phyloP scores from a whole-genome alignment of 1,284 basidiomycete genomes.

The Xerocomus minutiporus region DNA sequence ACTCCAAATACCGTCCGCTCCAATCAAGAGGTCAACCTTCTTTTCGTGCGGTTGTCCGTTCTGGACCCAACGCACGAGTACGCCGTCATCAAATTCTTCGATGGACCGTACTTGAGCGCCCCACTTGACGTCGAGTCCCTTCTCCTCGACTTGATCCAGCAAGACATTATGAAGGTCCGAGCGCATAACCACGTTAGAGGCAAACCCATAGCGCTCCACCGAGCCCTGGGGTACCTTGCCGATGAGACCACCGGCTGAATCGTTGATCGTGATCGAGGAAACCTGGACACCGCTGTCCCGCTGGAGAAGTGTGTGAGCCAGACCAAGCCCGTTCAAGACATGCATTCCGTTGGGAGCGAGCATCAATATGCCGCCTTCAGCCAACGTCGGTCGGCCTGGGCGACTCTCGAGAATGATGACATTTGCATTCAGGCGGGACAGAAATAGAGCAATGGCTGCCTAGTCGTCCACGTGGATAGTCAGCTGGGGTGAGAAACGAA shows the following conservation, averaged over 20 bases:
- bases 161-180: constrained; percentile 33
- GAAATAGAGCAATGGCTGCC: constrained; percentile 27
- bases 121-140: constrained; percentile 23
- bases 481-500: background rate
- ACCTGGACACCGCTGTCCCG: constrained; percentile 19
- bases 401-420: constrained; percentile 26
- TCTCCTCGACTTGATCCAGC: constrained; percentile 26
- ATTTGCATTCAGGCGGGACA: constrained; percentile 21
- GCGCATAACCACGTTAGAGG: constrained; percentile 27
- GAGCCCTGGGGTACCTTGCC: constrained; percentile 30
- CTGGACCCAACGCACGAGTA: constrained; percentile 27
- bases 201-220: constrained; percentile 28
- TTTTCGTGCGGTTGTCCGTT: constrained; percentile 19
- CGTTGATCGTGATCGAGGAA: constrained; percentile 22
- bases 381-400: constrained; percentile 10
- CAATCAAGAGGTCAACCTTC: constrained; percentile 30
- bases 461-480: constrained; percentile 2
- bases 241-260: constrained; percentile 20
- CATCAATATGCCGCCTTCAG: constrained; percentile 29
- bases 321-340: constrained; percentile 27
- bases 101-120: constrained; percentile 23
- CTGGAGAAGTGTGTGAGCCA: constrained; percentile 24
- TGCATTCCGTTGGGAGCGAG: constrained; percentile 31
- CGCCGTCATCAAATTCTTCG: constrained; percentile 24
- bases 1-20: constrained; percentile 35